These are phyloP conservation scores for Arthrobotrys musiformis DNA, from an alignment of 2,329 filamentous ascomycete genomes.

Conservation along the genomic window DNA sequence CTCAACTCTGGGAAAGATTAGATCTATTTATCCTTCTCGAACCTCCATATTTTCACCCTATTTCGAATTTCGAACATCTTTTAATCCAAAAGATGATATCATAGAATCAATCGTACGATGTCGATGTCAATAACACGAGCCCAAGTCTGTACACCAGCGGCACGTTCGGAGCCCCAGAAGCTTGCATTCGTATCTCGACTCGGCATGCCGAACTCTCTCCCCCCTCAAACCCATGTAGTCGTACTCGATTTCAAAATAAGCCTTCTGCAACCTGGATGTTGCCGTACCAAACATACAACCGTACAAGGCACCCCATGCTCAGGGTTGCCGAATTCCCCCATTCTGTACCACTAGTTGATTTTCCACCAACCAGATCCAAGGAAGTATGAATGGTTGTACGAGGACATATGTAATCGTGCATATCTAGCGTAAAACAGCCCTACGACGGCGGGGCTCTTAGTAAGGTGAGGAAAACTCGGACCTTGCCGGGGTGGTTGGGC, in stretches of 20 bases:
- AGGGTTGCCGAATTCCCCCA: not conserved
- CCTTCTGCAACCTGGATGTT: not conserved
- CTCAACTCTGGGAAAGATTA: slow-evolving; percentile 3
- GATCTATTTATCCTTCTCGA: slow-evolving; percentile 26
- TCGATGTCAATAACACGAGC: not conserved
- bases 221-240: too few species aligned
- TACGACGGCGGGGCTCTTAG: not conserved
- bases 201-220: slow-evolving; percentile 9
- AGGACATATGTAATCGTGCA: slow-evolving; percentile 9
- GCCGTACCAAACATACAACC: not conserved
- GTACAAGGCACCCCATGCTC: not conserved
- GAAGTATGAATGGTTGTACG: slow-evolving; percentile 9
- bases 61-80: too few species aligned
- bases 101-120: slow-evolving; percentile 3
- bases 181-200: not conserved
- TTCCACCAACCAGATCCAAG: slow-evolving; percentile 17
- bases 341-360: not conserved
- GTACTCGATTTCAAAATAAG: not conserved
- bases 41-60: not conserved
- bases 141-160: not conserved
- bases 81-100: slow-evolving; percentile 23
- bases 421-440: slow-evolving; percentile 14
- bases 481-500: not conserved
- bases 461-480: too few species aligned
- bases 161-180: slow-evolving; percentile 3